Conservation (phyloP, 2,329 filamentous ascomycete genomes). For the Capronia coronata region DNA sequence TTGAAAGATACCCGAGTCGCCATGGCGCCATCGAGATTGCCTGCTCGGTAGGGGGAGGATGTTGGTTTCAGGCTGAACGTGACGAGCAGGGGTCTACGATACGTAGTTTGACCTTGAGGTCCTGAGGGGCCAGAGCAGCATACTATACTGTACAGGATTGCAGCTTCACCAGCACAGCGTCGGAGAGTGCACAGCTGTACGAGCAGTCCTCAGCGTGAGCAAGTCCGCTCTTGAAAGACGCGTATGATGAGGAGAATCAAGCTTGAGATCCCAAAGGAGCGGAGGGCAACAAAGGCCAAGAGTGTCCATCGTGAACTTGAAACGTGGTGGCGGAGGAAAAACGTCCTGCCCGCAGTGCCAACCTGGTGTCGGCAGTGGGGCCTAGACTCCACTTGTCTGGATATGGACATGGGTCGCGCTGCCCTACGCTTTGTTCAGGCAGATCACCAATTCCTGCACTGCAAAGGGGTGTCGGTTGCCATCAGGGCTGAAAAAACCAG, state of each 20-base stretch:
- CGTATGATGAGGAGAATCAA: no score
- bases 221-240: no score
- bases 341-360: conserved; percentile 4
- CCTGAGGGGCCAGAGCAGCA: no score
- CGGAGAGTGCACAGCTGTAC: no score
- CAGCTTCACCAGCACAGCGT: no score
- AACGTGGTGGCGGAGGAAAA: neutral
- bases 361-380: neutral
- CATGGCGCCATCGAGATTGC: conserved; percentile 5
- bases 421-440: neutral
- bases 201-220: no score
- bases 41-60: neutral
- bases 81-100: conserved; percentile 11
- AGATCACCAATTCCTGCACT: neutral
- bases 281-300: neutral
- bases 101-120: no score
- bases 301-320: neutral
- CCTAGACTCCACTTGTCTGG: neutral
- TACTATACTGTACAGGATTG: no score
- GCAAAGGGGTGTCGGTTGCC: neutral
- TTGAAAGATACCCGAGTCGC: conserved; percentile 10
- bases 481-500: no score
- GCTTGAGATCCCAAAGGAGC: neutral
- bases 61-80: conserved; percentile 16
- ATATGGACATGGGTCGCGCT: neutral